phyloP scores from a whole-genome alignment of 805 yeast genomes.

The Lachancea mirantina region DNA sequence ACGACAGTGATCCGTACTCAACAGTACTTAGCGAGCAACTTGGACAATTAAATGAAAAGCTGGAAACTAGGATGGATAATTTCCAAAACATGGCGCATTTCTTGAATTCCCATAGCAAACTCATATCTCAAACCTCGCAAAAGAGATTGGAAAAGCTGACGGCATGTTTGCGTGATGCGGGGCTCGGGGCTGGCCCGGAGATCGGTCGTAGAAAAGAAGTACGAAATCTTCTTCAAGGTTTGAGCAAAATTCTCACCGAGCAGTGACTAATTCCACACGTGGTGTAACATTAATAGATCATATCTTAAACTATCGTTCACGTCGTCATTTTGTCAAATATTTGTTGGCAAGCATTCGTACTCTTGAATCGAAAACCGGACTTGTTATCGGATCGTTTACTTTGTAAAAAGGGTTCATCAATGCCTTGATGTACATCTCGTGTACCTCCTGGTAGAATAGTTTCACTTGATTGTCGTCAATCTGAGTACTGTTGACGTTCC shows the following conservation, averaged over 20 bases:
- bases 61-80: slow-evolving; percentile 15
- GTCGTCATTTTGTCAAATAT: slow-evolving; percentile 43
- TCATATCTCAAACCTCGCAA: slow-evolving; percentile 14
- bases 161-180: slow-evolving; percentile 9
- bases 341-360: slow-evolving; percentile 68
- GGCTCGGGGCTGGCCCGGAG: slow-evolving; percentile 3
- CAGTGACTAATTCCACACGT: too few species aligned
- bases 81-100: slow-evolving; percentile 21
- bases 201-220: slow-evolving; percentile 11
- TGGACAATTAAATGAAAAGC: slow-evolving; percentile 13
- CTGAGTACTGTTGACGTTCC: slow-evolving; percentile 13
- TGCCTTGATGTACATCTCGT: slow-evolving; percentile 83
- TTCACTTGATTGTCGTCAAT: slow-evolving; percentile 64
- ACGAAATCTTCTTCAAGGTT: slow-evolving; percentile 17
- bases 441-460: slow-evolving; percentile 77
- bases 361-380: slow-evolving; percentile 67
- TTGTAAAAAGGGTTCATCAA: slow-evolving; percentile 80
- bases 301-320: too few species aligned
- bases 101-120: slow-evolving; percentile 19
- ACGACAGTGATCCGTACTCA: slow-evolving; percentile 13
- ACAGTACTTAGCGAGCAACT: not conserved
- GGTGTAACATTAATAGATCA: too few species aligned
- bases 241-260: too few species aligned
- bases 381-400: slow-evolving; percentile 64
- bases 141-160: slow-evolving; percentile 17